Base-by-base conservation (phyloP, 2,329 filamentous ascomycete genomes). In the Paecilomyces variotii region DNA sequence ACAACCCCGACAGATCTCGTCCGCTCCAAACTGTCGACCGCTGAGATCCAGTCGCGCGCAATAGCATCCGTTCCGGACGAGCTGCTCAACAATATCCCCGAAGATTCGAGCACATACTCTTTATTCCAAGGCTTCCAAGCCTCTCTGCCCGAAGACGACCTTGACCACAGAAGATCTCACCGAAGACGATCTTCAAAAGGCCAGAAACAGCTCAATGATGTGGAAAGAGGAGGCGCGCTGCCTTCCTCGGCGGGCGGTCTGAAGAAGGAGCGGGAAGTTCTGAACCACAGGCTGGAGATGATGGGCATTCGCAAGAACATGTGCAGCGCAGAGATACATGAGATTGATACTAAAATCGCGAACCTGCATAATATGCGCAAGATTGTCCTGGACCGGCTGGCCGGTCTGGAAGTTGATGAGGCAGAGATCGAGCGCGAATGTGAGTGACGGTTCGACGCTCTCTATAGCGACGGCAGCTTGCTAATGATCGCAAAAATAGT, bases 61-160 rank as follows among this genome's bases (percentile, higher is more conserved):
- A 78, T 97, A 58, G 87, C 91, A 52, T 92, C 89, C 71, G 81
- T 99, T 35, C 87, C 94, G 55, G 93, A 99, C 75, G 92, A 97
- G 62, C 83, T 99, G 65, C 84, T 99, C 53, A 80, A 81, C 64
- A 92, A 96, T 72, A 93, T 97, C 55, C 94, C 94, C 65, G 91
- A 96, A 61, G 84, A 88, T 70, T 86, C 87, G 25, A 95, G 90
- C 74, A 80, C 86, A 14, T 99, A 96, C 77, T 97, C 92, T 49
- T 81, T 99, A 52, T 97, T 99, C 74, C 90, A 99, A 74, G 94
- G 94, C 64, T 99, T 99, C 74, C 87, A 96, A 76, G 94, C 93
- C 54, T 92, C 87, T 63, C 81, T 96, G 62, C 92, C 92, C 2
- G 89, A 94, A 58, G 77, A 80, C 54, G 79, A 78, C 57, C 74